Conservation (phyloP, 2,329 filamentous ascomycete species). For the Monilinia fructicola region DNA sequence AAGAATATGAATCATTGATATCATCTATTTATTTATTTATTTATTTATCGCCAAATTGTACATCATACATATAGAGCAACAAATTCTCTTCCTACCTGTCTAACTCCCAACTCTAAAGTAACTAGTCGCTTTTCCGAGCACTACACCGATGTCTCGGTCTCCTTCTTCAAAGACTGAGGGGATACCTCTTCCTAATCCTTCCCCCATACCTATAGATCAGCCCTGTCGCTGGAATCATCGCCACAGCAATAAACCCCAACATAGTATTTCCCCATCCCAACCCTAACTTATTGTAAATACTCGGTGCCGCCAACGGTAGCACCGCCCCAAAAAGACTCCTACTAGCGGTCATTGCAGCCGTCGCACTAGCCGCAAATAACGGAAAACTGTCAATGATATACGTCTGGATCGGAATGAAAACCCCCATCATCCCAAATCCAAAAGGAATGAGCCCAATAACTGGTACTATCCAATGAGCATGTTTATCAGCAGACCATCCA, state of each 20-base stretch:
- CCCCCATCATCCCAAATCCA: conserved; percentile 47
- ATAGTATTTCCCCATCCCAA: conserved; percentile 50
- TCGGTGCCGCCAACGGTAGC: conserved; percentile 51
- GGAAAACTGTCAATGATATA: conserved; percentile 49
- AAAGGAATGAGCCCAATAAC: conserved; percentile 45
- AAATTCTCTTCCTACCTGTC: no score
- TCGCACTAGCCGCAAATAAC: conserved; percentile 43
- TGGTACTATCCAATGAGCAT: conserved; percentile 46
- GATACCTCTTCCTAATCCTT: conserved; percentile 21
- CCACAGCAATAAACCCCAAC: conserved; percentile 50
- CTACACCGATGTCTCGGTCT: not conserved
- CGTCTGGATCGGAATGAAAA: conserved; percentile 46
- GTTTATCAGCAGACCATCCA: conserved; percentile 47
- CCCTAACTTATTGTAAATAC: conserved; percentile 46
- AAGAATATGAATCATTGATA: not conserved
- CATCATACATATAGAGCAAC: not conserved
- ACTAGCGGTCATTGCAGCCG: conserved; percentile 44
- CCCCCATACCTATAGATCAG: conserved; percentile 24
- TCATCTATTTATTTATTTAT: conserved; percentile 14
- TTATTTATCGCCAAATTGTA: not conserved
- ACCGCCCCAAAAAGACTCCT: conserved; percentile 50
- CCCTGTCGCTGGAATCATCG: conserved; percentile 47
- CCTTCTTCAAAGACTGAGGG: conserved; percentile 13
- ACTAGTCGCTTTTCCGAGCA: not conserved
- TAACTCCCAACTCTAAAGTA: not conserved